Base-by-base conservation (phyloP, 495 filamentous ascomycete genomes). In the Aspergillus egyptiacus region DNA sequence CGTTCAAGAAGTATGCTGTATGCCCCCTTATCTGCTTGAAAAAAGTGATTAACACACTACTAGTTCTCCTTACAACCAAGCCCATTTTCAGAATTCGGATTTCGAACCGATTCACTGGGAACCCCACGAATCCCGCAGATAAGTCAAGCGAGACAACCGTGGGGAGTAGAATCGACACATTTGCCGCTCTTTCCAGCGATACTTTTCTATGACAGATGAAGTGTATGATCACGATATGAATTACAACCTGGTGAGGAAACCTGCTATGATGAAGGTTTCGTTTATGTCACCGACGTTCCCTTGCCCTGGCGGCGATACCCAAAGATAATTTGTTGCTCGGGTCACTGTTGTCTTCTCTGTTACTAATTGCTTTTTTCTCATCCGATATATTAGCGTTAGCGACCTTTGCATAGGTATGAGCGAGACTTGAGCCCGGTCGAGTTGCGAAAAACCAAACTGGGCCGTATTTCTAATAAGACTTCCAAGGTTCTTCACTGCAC, bases 51-150 rank as follows among this genome's bases (percentile, higher is more conserved):
- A 71, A 73, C 33, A 72, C 73, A 6, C 77, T 78, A 24, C 11
- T 48, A 84, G 79, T 54, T 75, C 72, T 19, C 84, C 87, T 19
- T 91, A 86, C 66, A 91, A 91, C 56, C 81, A 81, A 39, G 86
- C 86, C 2, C 88, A 94, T 66, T 91, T 85, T 66, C 83, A 85
- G 53, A 91, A 90, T 58, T 75, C 82, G 45, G 84, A 91, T 56
- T 94, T 94, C 55, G 87, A 91, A 55, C 88, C 88, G 6, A 75
- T 75, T 18, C 70, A 73, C 48, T 75, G 63, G 60, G 68, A 65
- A 43, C 71, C 71, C 11, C 59, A 56, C 46, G 68, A 72, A 15
- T 64, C 58, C 35, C 60, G 63, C 32, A 62, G 63, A 62, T 61
- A 53, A 53, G 40, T 9, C 10, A 5, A 43, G 14, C 15, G 8